Percentiles rank a stretch among this genome's conserved stretches.
These are phyloP conservation scores for Wickerhamiella qilinensis DNA, from an alignment of 805 yeast species.

Conservation along the genomic window DNA sequence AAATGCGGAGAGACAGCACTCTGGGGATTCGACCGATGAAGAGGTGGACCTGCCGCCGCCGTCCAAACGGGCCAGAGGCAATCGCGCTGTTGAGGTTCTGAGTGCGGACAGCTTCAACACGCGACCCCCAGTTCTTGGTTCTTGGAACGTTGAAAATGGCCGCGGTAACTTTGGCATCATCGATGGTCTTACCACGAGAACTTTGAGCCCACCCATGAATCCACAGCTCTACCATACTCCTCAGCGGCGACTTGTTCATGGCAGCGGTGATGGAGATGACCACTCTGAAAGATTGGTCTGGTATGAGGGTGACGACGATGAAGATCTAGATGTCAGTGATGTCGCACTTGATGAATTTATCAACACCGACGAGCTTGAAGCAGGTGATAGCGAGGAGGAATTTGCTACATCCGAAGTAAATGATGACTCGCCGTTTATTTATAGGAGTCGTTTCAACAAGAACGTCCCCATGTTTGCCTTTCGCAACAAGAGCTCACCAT, in stretches of 20 bases:
- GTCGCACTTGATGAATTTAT: conserved; percentile 62
- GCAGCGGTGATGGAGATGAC: background rate
- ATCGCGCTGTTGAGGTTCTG: conserved; percentile 82
- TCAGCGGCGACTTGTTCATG: background rate
- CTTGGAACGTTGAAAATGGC: conserved; percentile 63
- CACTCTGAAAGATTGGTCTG: background rate
- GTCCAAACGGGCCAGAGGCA: conserved; percentile 44
- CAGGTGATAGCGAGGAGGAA: conserved; percentile 27
- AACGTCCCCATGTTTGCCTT: conserved; percentile 77
- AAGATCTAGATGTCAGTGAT: conserved; percentile 22
- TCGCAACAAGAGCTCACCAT: conserved; percentile 50
- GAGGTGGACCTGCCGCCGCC: conserved; percentile 70
- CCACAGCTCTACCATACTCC: conserved; percentile 1
- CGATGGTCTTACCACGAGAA: conserved; percentile 84
- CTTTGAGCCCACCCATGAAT: conserved; percentile 37
- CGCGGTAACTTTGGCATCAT: conserved; percentile 79
- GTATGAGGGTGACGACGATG: conserved; percentile 1
- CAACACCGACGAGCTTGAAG: conserved; percentile 69
- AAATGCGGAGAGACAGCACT: no score
- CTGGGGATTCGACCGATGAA: conserved; percentile 90
- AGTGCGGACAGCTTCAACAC: conserved; percentile 72
- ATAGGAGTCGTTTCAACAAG: conserved; percentile 22
- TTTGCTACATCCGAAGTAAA: conserved; percentile 10
- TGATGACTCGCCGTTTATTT: conserved; percentile 20
- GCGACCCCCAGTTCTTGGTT: conserved; percentile 82